phyloP scores from a whole-genome alignment of 495 filamentous ascomycete species.

The Neurospora tetraspora region DNA sequence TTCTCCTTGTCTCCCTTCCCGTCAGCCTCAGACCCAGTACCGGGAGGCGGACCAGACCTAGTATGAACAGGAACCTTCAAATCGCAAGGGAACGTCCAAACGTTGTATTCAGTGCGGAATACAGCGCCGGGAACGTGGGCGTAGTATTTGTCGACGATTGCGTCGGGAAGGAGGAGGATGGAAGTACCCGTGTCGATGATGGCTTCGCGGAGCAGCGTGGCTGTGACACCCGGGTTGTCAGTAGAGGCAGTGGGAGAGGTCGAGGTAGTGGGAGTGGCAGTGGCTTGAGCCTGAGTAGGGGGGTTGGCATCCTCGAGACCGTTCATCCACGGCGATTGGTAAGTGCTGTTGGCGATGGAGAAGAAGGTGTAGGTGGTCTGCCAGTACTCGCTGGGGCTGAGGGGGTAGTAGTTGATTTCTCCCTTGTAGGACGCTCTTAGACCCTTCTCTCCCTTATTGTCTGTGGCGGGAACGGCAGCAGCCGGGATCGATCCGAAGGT shows the following conservation, averaged over 20 bases:
- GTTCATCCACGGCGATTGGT: constrained; percentile 19
- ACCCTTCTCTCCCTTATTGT: constrained; percentile 25
- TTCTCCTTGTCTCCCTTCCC: neutral
- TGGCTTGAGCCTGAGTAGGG: neutral
- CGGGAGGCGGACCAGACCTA: neutral
- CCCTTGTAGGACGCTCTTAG: constrained; percentile 37
- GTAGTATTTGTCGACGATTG: constrained; percentile 54
- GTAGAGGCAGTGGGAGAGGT: neutral
- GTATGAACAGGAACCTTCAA: constrained; percentile 11
- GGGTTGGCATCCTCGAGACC: neutral
- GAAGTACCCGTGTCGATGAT: constrained; percentile 73
- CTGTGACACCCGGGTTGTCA: neutral
- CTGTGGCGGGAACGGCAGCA: neutral
- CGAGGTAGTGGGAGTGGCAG: neutral
- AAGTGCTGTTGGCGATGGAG: constrained; percentile 38
- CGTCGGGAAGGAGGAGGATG: constrained; percentile 54
- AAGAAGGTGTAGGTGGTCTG: constrained; percentile 46
- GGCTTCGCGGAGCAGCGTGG: constrained; percentile 19
- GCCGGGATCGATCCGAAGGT: constrained; percentile 59
- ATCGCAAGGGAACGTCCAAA: constrained; percentile 51
- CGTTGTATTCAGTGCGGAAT: constrained; percentile 46
- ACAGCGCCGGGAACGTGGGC: constrained; percentile 47
- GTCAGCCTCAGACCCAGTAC: neutral
- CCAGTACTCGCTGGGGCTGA: constrained; percentile 60
- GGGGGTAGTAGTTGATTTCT: constrained; percentile 47